These are phyloP conservation scores for Remersonia thermophila DNA, from an alignment of 2,329 filamentous ascomycete species.

Conservation along the genomic window DNA sequence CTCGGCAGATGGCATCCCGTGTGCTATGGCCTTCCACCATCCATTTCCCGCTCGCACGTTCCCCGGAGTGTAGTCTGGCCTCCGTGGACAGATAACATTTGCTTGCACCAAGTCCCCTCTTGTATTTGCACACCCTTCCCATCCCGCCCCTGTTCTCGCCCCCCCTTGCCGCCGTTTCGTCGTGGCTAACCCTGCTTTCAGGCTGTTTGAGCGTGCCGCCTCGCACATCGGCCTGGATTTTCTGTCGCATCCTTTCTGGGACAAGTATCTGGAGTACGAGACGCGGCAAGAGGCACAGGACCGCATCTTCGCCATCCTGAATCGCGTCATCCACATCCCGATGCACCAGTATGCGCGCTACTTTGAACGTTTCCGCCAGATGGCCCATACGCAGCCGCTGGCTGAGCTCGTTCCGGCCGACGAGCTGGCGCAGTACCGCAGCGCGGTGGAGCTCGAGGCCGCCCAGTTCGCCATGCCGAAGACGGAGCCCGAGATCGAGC, in stretches of 20 bases:
- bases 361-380: slow-evolving; percentile 75
- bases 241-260: slow-evolving; percentile 91
- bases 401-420: slow-evolving; percentile 59
- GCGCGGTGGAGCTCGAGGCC: slow-evolving; percentile 59
- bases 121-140: slow-evolving; percentile 49
- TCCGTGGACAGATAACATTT: slow-evolving; percentile 36
- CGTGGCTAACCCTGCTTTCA: slow-evolving; percentile 32
- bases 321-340: slow-evolving; percentile 74
- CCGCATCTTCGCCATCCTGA: slow-evolving; percentile 72
- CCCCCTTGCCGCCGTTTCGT: slow-evolving; percentile 12
- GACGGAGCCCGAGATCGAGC: slow-evolving; percentile 67
- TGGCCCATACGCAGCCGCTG: slow-evolving; percentile 62
- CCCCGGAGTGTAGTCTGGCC: slow-evolving; percentile 23
- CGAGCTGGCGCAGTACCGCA: slow-evolving; percentile 52
- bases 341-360: slow-evolving; percentile 95
- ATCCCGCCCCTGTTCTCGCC: slow-evolving; percentile 16
- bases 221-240: slow-evolving; percentile 83
- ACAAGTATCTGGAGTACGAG: slow-evolving; percentile 96
- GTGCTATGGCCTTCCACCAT: slow-evolving; percentile 24
- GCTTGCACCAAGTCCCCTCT: slow-evolving; percentile 41
- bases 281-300: slow-evolving; percentile 76
- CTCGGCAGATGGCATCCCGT: slow-evolving; percentile 23
- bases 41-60: slow-evolving; percentile 23
- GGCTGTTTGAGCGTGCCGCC: slow-evolving; percentile 85
- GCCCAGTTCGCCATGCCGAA: slow-evolving; percentile 36